These are phyloP conservation scores for Calocera cornea DNA, from an alignment of 768 basidiomycete genomes.

Conservation along the genomic window DNA sequence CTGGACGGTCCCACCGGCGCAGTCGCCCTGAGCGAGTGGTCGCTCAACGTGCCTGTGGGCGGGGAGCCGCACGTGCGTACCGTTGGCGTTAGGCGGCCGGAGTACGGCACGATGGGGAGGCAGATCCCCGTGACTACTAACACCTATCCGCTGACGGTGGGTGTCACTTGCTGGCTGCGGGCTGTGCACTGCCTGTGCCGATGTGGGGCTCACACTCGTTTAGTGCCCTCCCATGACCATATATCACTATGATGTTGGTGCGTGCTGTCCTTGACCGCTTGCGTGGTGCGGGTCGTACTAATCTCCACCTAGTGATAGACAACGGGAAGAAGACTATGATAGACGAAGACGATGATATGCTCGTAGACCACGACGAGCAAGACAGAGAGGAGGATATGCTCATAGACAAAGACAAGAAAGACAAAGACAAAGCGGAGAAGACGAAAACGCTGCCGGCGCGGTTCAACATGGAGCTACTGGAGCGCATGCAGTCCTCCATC, in stretches of 20 bases:
- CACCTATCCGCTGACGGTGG: conserved; percentile 65
- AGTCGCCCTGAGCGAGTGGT: neutral
- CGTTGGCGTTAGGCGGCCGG: conserved; percentile 55
- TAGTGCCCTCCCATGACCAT: neutral
- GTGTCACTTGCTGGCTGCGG: conserved; percentile 19
- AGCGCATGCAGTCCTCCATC: conserved; percentile 37
- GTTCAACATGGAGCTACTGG: conserved; percentile 58
- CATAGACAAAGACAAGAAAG: too few relatives aligned
- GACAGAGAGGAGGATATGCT: too few relatives aligned
- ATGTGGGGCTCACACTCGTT: too few relatives aligned
- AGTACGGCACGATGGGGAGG: conserved; percentile 45
- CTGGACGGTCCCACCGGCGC: too few relatives aligned
- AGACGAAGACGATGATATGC: conserved; percentile 51
- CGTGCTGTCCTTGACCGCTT: neutral
- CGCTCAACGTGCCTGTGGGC: neutral
- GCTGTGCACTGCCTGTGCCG: neutral
- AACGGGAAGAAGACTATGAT: too few relatives aligned
- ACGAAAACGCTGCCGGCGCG: conserved; percentile 53
- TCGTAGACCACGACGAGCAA: too few relatives aligned
- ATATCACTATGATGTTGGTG: conserved; percentile 34
- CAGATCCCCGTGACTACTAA: conserved; percentile 37
- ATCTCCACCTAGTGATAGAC: conserved; percentile 4
- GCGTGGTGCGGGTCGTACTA: conserved; percentile 11
- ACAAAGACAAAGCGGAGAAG: conserved; percentile 52
- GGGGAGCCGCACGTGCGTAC: conserved; percentile 30